These are phyloP conservation scores for Dillenia suffruticosa DNA, from an alignment of 164 flowering plant genomes.

Conservation along the genomic window DNA sequence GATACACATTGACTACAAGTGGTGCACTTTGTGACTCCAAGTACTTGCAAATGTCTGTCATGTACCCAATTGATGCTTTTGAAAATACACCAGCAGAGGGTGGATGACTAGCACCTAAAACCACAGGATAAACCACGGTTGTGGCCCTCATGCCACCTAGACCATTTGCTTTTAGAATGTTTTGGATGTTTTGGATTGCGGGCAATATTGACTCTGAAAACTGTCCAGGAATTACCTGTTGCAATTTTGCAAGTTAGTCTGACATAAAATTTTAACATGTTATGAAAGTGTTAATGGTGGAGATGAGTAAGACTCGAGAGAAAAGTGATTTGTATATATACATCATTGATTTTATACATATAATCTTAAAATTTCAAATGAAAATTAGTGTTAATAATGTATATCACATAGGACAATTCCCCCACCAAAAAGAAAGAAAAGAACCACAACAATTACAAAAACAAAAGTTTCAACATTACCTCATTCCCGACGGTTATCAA, in stretches of 20 bases:
- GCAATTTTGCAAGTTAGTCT: too few species aligned
- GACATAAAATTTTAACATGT: too few species aligned
- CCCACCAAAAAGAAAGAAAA: too few species aligned
- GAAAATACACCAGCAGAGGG: constrained; percentile 38
- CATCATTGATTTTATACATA: too few species aligned
- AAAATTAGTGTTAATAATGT: too few species aligned
- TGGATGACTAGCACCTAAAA: constrained; percentile 24
- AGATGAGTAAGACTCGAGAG: too few species aligned
- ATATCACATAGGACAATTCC: too few species aligned
- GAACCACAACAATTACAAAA: too few species aligned
- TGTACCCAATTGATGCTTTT: background rate
- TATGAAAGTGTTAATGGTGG: too few species aligned
- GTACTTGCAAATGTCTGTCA: constrained; percentile 14
- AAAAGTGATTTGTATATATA: too few species aligned
- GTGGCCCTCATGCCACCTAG: constrained; percentile 21
- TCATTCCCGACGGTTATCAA: constrained; percentile 24
- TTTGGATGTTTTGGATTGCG: constrained; percentile 25
- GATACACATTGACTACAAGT: constrained; percentile 35
- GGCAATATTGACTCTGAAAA: constrained; percentile 10
- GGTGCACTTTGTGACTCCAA: constrained; percentile 16
- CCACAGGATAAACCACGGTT: constrained; percentile 20
- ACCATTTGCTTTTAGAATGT: background rate
- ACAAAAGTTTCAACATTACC: constrained; percentile 9
- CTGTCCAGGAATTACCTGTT: constrained; percentile 12
- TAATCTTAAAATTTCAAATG: too few species aligned